These are phyloP conservation scores for Diaporthe amygdali DNA, from an alignment of 2,329 filamentous ascomycete species.

Conservation along the genomic window DNA sequence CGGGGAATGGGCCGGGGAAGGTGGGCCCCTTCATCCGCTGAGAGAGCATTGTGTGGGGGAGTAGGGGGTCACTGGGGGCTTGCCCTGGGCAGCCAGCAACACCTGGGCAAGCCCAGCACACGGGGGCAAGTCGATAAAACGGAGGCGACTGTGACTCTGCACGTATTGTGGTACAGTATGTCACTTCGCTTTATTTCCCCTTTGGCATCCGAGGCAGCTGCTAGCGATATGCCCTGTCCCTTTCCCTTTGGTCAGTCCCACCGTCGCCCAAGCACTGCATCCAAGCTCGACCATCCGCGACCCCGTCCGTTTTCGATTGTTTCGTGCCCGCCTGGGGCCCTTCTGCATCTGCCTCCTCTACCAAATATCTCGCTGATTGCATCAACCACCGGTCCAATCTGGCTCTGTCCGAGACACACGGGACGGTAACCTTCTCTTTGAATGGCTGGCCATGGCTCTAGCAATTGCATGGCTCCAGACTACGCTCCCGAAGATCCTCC, in stretches of 20 bases:
- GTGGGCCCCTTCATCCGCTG: not conserved
- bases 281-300: not conserved
- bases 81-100: too few relatives aligned
- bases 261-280: not conserved
- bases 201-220: not conserved
- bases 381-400: not conserved
- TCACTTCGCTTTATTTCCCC: not conserved
- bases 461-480: not conserved
- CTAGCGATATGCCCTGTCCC: not conserved
- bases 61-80: too few relatives aligned
- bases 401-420: not conserved
- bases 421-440: not conserved
- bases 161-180: too few relatives aligned
- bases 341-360: not conserved
- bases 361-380: not conserved
- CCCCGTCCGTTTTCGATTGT: conserved; percentile 1
- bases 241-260: not conserved
- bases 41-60: not conserved
- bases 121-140: too few relatives aligned
- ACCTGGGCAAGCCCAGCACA: too few relatives aligned
- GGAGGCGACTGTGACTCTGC: not conserved
- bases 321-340: not conserved
- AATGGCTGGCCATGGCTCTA: not conserved
- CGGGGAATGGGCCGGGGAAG: conserved; percentile 6
- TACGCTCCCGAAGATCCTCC: not conserved